Evolutionary conservation across 1,139 yeast species (phyloP), one percentile per base, ranked within the genome.

Genomic region (Kodamaea suecica): DNA sequence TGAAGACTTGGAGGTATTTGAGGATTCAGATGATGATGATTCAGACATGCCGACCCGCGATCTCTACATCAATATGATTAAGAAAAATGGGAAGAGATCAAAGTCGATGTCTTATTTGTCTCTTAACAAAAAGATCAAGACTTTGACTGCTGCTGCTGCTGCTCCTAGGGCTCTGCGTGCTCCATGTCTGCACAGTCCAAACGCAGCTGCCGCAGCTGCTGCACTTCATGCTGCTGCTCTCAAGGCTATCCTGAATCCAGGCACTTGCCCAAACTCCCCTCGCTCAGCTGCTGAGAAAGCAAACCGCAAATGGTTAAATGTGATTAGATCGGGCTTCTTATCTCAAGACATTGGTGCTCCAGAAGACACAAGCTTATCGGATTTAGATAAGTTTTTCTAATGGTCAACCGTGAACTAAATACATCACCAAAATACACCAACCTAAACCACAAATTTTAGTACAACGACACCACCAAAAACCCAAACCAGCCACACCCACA

Each of bases 321-420:
- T 82, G 25, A 80, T 83, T 30, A 70, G 86, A 50, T 76, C 82
- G 10, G 92, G 94, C 7, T 84, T 82, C 53, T 66, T 82, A 52
- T 72, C 81, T 33, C 84, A 80, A 54, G 90, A 83, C 45, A 82
- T 84, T 47, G 84, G 79, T 19, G 70, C 84, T 28, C 94, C 94
- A 5, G 94, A 84, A 61, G 84, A 82, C 45, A 70, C 80, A 21
- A 77, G 86, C 29, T 67, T 83, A 50, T 81, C 84, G 30, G 92
- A 84, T 48, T 62, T 84, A 47, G 94, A 84, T 52, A 75, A 76
- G 44, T 68, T 82, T 52, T 81, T 82, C 51, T 59, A 65, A 34
- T 71, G 50, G 10, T 10, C 23, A 20, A 7, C 9, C 7, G 23
- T 10, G 23, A n/a, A n/a, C n/a, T n/a, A n/a, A n/a, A n/a, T n/a